Base-by-base conservation (phyloP, 805 yeast genomes). In the Cyberlindnera petersonii region DNA sequence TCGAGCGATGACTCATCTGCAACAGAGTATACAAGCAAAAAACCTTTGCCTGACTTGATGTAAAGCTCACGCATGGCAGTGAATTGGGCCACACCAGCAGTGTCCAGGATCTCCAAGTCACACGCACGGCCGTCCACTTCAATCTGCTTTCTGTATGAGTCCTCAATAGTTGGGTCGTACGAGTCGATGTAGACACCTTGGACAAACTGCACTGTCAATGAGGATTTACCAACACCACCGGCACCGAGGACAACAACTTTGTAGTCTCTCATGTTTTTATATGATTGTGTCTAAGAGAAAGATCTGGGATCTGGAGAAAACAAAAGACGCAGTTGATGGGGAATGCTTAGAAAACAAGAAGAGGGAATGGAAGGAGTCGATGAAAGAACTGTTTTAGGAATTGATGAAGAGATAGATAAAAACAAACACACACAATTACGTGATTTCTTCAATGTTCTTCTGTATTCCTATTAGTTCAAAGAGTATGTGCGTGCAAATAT, bases 151-250 rank as follows among this genome's bases (percentile, higher is more conserved):
- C 95, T 70, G 63, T 91, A 93, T 1, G 96, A 86, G 57, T 91
- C 98, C 59, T 91, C 98, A 48, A 91, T 93, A 8, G 98, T 93
- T 8, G 98, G 98, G 56, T 91, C 98, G 64, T 91, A 91, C 26
- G 87, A 75, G 55, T 91, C 97, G 39, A 86, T 77, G 60, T 86
- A 89, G 3, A 84, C 83, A 9, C 93, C 93, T 59, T 86, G 95
- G 4, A 87, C 95, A 56, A 84, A 89, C 58, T 87, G 95, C 6
- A 87, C 95, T 2, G 96, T 88, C 28, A 91, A 68, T 27, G 95
- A 88, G 18, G 97, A 86, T 56, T 91, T 91, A 53, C 98, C 98
- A 8, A 87, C 96, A 64, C 97, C 96, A 53, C 97, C 97, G 11
- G 96, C 95, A 44, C 98, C 98, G 42, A 91, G 68, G 15, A 91